Conservation (phyloP, 768 basidiomycete species). For the Gloeopeniophorella convolvens region DNA sequence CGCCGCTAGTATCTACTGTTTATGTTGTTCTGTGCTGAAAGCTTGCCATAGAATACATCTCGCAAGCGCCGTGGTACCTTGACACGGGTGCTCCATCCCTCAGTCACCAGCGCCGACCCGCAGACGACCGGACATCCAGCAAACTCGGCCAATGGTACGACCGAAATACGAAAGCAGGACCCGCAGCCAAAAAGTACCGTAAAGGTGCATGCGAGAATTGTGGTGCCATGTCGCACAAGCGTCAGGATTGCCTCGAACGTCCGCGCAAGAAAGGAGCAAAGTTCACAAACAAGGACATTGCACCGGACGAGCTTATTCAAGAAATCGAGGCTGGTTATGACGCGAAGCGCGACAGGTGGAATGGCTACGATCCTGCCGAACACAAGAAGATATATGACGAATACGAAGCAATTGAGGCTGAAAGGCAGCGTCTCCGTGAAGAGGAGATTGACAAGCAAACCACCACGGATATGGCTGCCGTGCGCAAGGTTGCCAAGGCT, state of each 20-base stretch:
- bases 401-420: constrained; percentile 88
- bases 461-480: constrained; percentile 84
- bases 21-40: background rate
- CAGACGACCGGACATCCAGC: constrained; percentile 45
- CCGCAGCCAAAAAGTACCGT: constrained; percentile 93
- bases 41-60: constrained; percentile 75
- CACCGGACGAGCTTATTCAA: constrained; percentile 86
- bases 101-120: constrained; percentile 82
- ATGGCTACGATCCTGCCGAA: constrained; percentile 89
- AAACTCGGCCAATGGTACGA: constrained; percentile 92
- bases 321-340: constrained; percentile 74
- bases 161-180: constrained; percentile 75
- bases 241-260: constrained; percentile 88
- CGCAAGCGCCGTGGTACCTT: constrained; percentile 98
- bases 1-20: constrained; percentile 26
- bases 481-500: constrained; percentile 92
- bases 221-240: constrained; percentile 92
- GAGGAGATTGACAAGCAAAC: constrained; percentile 98
- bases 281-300: constrained; percentile 84
- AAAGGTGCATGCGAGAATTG: constrained; percentile 99
- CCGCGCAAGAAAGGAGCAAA: constrained; percentile 95
- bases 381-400: constrained; percentile 88
- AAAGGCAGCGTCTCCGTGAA: constrained; percentile 84
- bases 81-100: constrained; percentile 91
- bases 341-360: constrained; percentile 97